These are phyloP conservation scores for Euphorbia neoarborescens DNA, from an alignment of 441 rosid genomes.

Conservation along the genomic window DNA sequence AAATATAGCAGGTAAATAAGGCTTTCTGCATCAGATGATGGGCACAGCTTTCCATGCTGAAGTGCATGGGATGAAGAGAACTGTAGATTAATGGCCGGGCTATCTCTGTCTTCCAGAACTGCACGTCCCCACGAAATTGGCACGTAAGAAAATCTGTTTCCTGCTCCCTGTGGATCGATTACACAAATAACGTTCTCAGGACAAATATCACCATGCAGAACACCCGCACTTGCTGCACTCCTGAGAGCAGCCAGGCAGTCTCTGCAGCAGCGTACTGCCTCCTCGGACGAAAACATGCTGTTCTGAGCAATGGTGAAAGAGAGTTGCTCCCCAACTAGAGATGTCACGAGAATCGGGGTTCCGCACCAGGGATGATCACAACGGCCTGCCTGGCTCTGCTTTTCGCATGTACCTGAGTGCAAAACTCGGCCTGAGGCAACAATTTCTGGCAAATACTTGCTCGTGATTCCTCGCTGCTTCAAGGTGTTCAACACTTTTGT, in stretches of 20 bases:
- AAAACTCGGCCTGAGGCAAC: conserved; percentile 45
- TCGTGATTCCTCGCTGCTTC: conserved; percentile 38
- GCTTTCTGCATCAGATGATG: conserved; percentile 60
- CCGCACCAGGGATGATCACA: conserved; percentile 64
- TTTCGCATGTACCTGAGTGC: conserved; percentile 49
- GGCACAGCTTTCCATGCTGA: conserved; percentile 57
- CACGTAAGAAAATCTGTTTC: conserved; percentile 25
- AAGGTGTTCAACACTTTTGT: conserved; percentile 52
- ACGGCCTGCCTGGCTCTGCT: conserved; percentile 36
- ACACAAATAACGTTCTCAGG: conserved; percentile 46
- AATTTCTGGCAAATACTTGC: conserved; percentile 45
- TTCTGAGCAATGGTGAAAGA: conserved; percentile 36
- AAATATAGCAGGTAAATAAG: conserved; percentile 47
- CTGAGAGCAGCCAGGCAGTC: conserved; percentile 46
- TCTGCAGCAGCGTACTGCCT: conserved; percentile 47
- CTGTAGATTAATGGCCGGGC: conserved; percentile 49
- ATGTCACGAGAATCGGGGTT: conserved; percentile 52
- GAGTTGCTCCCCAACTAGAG: conserved; percentile 52
- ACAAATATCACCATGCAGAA: conserved; percentile 54
- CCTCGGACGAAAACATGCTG: conserved; percentile 36
- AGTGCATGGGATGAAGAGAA: conserved; percentile 60
- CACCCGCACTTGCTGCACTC: conserved; percentile 42
- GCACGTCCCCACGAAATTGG: conserved; percentile 58
- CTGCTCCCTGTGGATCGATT: conserved; percentile 22
- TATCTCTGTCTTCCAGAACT: conserved; percentile 55